Conservation (phyloP, 257 asterid genomes). For the Marsdenia floribunda region DNA sequence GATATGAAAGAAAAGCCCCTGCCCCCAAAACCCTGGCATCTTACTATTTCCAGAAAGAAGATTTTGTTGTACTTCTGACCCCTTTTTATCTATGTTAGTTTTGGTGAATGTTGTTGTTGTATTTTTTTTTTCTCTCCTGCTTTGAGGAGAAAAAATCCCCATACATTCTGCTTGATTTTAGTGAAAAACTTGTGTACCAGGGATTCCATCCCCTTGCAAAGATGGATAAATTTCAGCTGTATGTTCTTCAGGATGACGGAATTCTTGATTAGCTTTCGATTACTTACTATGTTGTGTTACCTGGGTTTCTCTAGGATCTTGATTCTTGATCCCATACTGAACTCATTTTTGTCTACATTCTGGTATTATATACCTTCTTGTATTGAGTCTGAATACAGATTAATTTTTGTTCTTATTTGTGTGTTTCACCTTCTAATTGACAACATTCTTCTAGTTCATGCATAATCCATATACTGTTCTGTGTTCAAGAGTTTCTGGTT, state of each 20-base stretch:
- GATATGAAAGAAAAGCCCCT: not conserved
- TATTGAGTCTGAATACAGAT: not conserved
- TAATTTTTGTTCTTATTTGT: not conserved
- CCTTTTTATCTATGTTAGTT: not conserved
- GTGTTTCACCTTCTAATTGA: not conserved
- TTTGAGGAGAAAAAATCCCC: not conserved
- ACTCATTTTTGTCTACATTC: not conserved
- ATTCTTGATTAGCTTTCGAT: not conserved
- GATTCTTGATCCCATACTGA: not conserved
- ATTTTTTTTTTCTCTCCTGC: not conserved
- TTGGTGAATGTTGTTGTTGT: not conserved
- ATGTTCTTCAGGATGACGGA: not conserved
- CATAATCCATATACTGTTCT: too few species aligned
- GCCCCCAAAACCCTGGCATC: not conserved
- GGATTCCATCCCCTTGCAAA: too few species aligned
- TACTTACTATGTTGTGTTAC: not conserved
- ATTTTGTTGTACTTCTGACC: not conserved
- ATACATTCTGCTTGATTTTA: not conserved
- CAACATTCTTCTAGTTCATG: not conserved
- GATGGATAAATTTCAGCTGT: not conserved
- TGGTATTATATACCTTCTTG: not conserved
- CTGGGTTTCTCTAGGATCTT: not conserved
- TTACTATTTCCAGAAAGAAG: not conserved
- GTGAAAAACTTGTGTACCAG: not conserved
- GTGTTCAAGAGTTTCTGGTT: not conserved